Evolutionary conservation across 495 filamentous ascomycete genomes (phyloP), one percentile per base, ranked within the genome.

Genomic region (Xylaria grammica): DNA sequence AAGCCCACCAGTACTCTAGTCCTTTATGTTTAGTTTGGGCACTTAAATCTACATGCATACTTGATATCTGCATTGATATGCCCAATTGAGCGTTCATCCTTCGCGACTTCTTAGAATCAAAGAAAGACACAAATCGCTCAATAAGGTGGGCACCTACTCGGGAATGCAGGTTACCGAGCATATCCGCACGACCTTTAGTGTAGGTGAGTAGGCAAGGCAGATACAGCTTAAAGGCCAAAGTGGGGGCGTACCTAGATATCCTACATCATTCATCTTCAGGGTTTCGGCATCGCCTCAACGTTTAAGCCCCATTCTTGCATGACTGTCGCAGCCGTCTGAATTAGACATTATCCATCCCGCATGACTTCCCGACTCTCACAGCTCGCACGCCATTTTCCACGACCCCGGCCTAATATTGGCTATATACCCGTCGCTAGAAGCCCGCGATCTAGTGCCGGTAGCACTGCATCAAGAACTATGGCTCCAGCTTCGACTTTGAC

Each of bases 291-390:
- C 29, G 15, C 26, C 40, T 30, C 3, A 24, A 17, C 2, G 40
- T 36, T 15, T 48, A 45, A 4, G 5, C 3, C 11, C 45, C 5
- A 48, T 48, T n/a, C 45, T 6, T 5, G 4, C 17, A 15, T 44
- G 17, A 4, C 40, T 24, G 5, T 48, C 22, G 15, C 40, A 42
- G 7, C 3, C 17, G 15, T 9, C 15, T 42, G 8, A 7, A 17
- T 17, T 9, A 17, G 4, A 56, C 54, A 48, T 27, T 32, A 22
- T 50, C 48, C 48, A 13, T 40, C 24, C 54, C 52, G 52, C 64
- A 97, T 97, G 93, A 89, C 92, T 74, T 81, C 83, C 52, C 86
- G 93, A 63, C 74, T 97, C 53, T 87, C 81, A 29, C 90, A 91
- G 69, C 70, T 96, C 26, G 81, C 89, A 59, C 86, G 90, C 58